phyloP scores from a whole-genome alignment of 257 asterid genomes.

The Salvia hispanica region DNA sequence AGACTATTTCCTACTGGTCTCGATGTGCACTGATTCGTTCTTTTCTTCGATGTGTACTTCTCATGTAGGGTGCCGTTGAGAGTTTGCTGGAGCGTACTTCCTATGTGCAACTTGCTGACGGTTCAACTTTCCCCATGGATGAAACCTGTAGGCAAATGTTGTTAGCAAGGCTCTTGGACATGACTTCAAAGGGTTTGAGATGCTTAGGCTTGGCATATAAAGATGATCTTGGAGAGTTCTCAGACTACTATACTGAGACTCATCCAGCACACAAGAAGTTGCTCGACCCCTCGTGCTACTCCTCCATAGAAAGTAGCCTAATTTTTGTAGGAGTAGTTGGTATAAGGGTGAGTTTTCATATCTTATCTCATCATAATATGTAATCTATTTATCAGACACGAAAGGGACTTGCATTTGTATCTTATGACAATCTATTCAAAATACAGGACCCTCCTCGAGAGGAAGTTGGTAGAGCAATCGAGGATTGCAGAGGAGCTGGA shows the following conservation, averaged over 20 bases:
- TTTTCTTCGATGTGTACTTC: conserved; percentile 7
- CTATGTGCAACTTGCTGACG: conserved; percentile 71
- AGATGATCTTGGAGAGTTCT: conserved; percentile 75
- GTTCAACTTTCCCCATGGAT: conserved; percentile 59
- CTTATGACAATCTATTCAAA: conserved; percentile 3
- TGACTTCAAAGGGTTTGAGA: conserved; percentile 83
- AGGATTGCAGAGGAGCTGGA: conserved; percentile 84
- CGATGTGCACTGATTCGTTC: background rate
- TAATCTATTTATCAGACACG: background rate
- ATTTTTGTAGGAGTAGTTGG: conserved; percentile 88
- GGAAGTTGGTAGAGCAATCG: conserved; percentile 73
- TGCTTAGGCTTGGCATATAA: conserved; percentile 84
- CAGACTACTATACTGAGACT: conserved; percentile 53
- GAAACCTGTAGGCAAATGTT: conserved; percentile 59
- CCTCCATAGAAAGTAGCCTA: conserved; percentile 69
- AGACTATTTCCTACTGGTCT: conserved; percentile 4
- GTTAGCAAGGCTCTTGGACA: conserved; percentile 59
- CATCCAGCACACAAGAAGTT: conserved; percentile 78
- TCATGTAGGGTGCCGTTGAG: conserved; percentile 91
- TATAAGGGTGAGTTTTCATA: conserved; percentile 56
- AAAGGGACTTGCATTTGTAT: background rate
- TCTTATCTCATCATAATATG: background rate
- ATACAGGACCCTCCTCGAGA: conserved; percentile 94
- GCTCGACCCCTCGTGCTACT: conserved; percentile 71
- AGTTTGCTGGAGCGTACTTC: conserved; percentile 74